Base-by-base conservation (phyloP, 2,329 filamentous ascomycete species). In the Lecanicillium sp. region DNA sequence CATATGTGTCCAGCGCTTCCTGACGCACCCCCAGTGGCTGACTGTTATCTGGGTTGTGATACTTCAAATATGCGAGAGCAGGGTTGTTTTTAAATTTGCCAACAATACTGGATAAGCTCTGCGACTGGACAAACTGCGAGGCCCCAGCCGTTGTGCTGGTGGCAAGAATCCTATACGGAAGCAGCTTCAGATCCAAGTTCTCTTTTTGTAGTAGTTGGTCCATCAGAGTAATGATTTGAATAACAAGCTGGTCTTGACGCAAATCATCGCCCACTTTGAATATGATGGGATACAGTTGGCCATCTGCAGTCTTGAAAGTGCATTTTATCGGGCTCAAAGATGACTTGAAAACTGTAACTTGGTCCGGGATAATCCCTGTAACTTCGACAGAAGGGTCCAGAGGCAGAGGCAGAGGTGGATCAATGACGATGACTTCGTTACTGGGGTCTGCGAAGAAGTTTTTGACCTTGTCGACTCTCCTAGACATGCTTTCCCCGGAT, bases 261-360 rank as follows among this genome's bases (percentile, higher is more conserved):
- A 98, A 74, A 62, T 98, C 93, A 62, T 98, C 93, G 29, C 93
- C 93, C 1, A 90, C 90, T 67, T 98, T 98, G 79, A 98, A 98
- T 45, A 97, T 86, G 54, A 98, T 86, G 9, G 91, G 86, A 62
- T 97, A 98, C 51, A 84, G 86, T 32, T 77, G 78, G 7, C 87
- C 87, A 2, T 79, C 79, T 0, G 79, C 76, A 0, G 90, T 95
- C 60, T 86, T 90, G 70, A 97, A 96, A 9, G 87, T 87, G 51
- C 96, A 82, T 57, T 93, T 89, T 51, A 98, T 85, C 0, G 93
- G 93, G 36, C 88, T 90, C 8, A 98, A 70, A 0, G 90, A 93
- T 1, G 93, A 98, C 63, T 97, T 98, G 73, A 98, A 95, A 19
- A 98, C 90, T 43, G 84, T 84, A 20, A 87, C 86, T 53, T 96